A percentile compares a stretch with the other conserved stretches of the same genome.
These are phyloP conservation scores for Penicillium olsonii DNA, from an alignment of 2,329 filamentous ascomycete genomes.

Conservation along the genomic window DNA sequence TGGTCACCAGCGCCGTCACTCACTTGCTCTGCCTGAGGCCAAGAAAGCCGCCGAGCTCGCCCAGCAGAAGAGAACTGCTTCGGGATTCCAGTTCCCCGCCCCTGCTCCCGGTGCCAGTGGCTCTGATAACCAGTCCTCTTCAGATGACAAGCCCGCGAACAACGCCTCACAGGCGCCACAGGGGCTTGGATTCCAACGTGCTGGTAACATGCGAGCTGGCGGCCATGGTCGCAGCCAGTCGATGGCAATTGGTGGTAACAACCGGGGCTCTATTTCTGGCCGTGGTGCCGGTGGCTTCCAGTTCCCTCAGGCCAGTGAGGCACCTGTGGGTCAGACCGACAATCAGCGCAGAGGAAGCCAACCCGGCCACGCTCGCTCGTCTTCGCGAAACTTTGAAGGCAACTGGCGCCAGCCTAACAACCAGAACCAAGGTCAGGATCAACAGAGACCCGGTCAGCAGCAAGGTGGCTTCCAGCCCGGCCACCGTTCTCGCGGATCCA, in stretches of 20 bases:
- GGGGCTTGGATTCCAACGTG: slow-evolving; percentile 70
- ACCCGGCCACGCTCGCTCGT: slow-evolving; percentile 73
- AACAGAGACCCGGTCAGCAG: slow-evolving; percentile 64
- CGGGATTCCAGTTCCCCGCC: slow-evolving; percentile 90
- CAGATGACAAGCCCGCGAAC: slow-evolving; percentile 49
- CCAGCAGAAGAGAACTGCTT: slow-evolving; percentile 93
- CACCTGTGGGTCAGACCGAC: slow-evolving; percentile 59
- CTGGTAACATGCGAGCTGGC: slow-evolving; percentile 81
- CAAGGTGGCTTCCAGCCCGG: slow-evolving; percentile 83
- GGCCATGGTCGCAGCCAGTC: slow-evolving; percentile 56
- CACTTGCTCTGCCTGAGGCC: slow-evolving; percentile 88
- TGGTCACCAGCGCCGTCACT: slow-evolving; percentile 92
- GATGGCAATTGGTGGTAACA: slow-evolving; percentile 60
- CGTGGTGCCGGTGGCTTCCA: slow-evolving; percentile 73
- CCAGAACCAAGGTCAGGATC: slow-evolving; percentile 48
- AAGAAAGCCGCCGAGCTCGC: slow-evolving; percentile 97
- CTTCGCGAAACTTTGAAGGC: slow-evolving; percentile 92
- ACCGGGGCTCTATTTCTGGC: slow-evolving; percentile 63
- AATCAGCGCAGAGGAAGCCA: slow-evolving; percentile 75
- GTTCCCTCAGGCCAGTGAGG: slow-evolving; percentile 61
- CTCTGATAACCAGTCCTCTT: slow-evolving; percentile 57
- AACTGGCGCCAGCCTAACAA: slow-evolving; percentile 89
- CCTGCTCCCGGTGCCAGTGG: slow-evolving; percentile 62
- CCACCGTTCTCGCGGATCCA: slow-evolving; percentile 80
- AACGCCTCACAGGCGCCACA: slow-evolving; percentile 54